Conservation (phyloP, 257 asterid genomes). For the Hygrophila difformis region DNA sequence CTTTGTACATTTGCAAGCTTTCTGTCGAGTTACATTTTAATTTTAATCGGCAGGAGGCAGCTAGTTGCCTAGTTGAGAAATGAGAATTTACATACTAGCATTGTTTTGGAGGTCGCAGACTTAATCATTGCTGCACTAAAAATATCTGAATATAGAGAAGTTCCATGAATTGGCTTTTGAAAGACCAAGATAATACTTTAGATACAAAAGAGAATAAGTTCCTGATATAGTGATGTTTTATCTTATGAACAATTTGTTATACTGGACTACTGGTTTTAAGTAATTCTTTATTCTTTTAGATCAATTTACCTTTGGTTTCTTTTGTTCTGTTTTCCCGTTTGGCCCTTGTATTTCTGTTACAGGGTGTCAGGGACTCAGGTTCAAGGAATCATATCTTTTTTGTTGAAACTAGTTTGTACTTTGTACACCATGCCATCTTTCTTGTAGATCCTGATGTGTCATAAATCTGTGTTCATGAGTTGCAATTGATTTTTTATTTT, state of each 20-base stretch:
- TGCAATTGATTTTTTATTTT: too few species aligned
- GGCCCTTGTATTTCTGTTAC: too few species aligned
- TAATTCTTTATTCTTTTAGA: conserved; percentile 4
- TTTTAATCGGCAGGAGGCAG: conserved; percentile 3
- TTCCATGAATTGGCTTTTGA: conserved; percentile 9
- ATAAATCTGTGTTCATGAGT: too few species aligned
- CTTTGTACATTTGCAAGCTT: too few species aligned
- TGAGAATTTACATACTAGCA: background rate
- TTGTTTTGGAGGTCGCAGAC: too few species aligned
- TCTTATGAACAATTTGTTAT: background rate
- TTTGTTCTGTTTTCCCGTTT: background rate
- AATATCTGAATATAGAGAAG: background rate
- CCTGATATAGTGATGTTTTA: background rate
- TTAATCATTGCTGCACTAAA: background rate
- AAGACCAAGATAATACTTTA: background rate
- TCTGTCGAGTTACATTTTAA: too few species aligned
- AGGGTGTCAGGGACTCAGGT: too few species aligned
- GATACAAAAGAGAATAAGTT: conserved; percentile 6
- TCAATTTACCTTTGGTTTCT: background rate
- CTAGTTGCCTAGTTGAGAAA: conserved; percentile 1
- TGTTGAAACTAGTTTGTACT: too few species aligned
- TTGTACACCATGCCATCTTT: too few species aligned
- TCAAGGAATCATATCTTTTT: too few species aligned
- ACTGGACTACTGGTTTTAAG: too few species aligned
- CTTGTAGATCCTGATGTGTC: too few species aligned